Evolutionary conservation across 352 stramenopile genomes (phyloP), one percentile per base, ranked within the genome.

Genomic region (Phytophthora sp.): DNA sequence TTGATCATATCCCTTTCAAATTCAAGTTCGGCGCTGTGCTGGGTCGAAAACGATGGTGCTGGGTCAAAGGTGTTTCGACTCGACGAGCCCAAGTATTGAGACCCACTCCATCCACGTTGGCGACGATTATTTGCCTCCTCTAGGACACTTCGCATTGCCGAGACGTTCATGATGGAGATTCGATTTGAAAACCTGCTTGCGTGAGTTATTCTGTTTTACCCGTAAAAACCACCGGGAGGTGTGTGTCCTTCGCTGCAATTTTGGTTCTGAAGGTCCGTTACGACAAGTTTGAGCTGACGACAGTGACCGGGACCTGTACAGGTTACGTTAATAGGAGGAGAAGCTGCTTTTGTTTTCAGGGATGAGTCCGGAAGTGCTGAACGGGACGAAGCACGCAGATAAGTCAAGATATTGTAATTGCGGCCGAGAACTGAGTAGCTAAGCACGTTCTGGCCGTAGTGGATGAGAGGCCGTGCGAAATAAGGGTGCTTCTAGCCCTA

Each of bases 61-160:
- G 13, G 59, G 30, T 43, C 15, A 10, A 43, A 35, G 3, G 23
- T 53, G 43, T 31, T 50, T 17, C 17, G 30, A n/a, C 42, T 56
- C 5, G 41, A n/a, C n/a, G n/a, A 55, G 18, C 43, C 51, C 0
- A 30, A 62, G 17, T 48, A 44, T 27, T 66, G 59, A 13, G 59
- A 62, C 12, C 49, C 20, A 10, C 41, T 37, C 21, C 41, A 28
- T 6, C 26, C 58, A 23, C 34, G 26, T n/a, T 43, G 50, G 31
- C 37, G 45, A 28, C 32, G 39, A 26, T 50, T 43, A 20, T 31
- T 60, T 4, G 24, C 35, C 5, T 50, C 45, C 10, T 43, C 35
- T 24, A 43, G 24, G 8, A 43, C 24, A 15, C 35, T 43, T n/a
- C 35, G 35, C 17, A 43, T 43, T 10, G 12, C 24, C n/a, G 35